Evolutionary conservation across 2,329 filamentous ascomycete genomes (phyloP), one percentile per base, ranked within the genome.

Genomic region (Colletotrichum eleusines): DNA sequence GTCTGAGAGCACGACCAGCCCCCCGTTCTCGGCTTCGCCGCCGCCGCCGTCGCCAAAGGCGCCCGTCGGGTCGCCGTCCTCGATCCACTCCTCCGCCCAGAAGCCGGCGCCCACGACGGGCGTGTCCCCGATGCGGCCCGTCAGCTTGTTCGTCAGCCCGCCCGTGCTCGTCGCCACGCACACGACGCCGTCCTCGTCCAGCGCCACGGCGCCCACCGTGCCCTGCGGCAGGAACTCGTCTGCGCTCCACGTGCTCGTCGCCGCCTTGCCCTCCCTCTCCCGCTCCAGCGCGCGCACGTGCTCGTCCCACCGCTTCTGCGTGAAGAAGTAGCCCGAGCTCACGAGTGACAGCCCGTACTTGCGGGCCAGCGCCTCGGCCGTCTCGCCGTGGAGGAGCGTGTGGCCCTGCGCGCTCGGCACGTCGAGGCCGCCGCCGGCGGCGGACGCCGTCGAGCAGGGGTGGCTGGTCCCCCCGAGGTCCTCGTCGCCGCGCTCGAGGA

Each of bases 61-160:
- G 23, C 66, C 72, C 1, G 77, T 80, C 8, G 79, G 76, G 46
- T 81, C 79, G 1, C 79, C 80, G 2, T 84, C 80, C 66, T 91
- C 87, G 9, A 81, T 80, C 94, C 94, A 97, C 74, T 94, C 89
- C 78, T 97, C 94, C 0, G 94, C 94, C 94, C 94, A 97, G 80
- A 94, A 97, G 0, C 94, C 94, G 0, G 94, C 92, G 0, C 94
- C 94, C 0, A 94, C 83, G 0, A 91, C 92, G 0, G 94, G 94
- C 14, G 94, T 97, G 78, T 97, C 94, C 0, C 94, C 94, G 73
- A 97, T 91, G 26, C 94, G 85, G 0, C 94, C 94, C 0, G 93
- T 92, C 65, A 95, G 82, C 83, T 97, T 97, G 79, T 97, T 97
- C 28, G 94, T 97, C 79, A 97, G 79, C 0, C 94, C 94, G 6